phyloP scores from a whole-genome alignment of 257 asterid species.

The Solanum chilense region DNA sequence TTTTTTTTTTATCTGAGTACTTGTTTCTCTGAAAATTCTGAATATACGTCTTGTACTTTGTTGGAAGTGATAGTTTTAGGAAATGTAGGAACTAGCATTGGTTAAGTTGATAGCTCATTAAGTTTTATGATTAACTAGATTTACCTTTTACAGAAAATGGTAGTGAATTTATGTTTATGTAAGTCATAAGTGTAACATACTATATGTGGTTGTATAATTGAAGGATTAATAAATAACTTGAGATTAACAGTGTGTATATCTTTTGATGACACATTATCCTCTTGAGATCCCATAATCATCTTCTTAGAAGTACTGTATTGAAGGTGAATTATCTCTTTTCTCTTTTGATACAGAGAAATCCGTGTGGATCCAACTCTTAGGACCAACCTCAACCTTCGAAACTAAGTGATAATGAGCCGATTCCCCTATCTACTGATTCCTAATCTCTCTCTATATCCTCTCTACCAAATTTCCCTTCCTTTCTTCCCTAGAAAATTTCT shows the following conservation, averaged over 20 bases:
- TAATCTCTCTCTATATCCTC: background rate
- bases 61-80: background rate
- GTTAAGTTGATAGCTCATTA: background rate
- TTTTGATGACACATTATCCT: background rate
- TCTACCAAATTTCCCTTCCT: background rate
- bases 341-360: background rate
- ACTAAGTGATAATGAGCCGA: background rate
- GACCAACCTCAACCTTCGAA: background rate
- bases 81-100: background rate
- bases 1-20: background rate
- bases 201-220: background rate
- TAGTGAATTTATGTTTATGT: background rate
- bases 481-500: background rate
- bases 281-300: background rate
- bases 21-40: background rate
- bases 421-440: background rate
- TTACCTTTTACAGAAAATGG: background rate
- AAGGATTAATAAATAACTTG: background rate
- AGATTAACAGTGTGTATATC: background rate
- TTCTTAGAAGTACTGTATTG: background rate
- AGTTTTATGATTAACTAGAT: background rate
- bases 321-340: background rate
- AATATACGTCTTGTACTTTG: background rate
- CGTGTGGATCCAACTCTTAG: background rate
- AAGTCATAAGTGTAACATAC: background rate